Percentiles rank a stretch among this genome's conserved stretches.
These are phyloP conservation scores for Ampelomyces quisqualis DNA, from an alignment of 2,329 filamentous ascomycete species.

Conservation along the genomic window DNA sequence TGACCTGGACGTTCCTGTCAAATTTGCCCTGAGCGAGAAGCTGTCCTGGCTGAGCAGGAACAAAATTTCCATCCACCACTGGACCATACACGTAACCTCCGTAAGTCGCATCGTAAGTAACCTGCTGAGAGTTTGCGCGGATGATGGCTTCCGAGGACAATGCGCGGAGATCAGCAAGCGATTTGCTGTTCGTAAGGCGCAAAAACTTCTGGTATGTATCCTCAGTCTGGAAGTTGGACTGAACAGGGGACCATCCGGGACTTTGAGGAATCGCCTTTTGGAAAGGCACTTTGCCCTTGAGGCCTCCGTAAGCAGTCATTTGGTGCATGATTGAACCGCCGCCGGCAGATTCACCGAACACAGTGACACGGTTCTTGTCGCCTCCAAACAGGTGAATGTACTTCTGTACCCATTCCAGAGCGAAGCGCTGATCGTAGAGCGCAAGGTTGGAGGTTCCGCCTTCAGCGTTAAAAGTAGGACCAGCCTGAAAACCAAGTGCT, in stretches of 20 bases:
- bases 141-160: conserved; percentile 36
- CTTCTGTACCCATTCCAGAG: conserved; percentile 45
- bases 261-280: conserved; percentile 43
- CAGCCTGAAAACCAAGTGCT: conserved; percentile 39
- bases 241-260: conserved; percentile 42
- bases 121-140: conserved; percentile 37
- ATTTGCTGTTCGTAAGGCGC: conserved; percentile 35
- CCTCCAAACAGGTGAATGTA: conserved; percentile 45
- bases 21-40: conserved; percentile 43
- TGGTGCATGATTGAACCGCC: conserved; percentile 45
- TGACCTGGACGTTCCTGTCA: conserved; percentile 37
- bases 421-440: conserved; percentile 44
- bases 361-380: conserved; percentile 41
- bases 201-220: conserved; percentile 34
- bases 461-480: conserved; percentile 38
- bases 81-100: conserved; percentile 39
- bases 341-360: conserved; percentile 44
- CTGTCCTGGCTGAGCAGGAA: conserved; percentile 33
- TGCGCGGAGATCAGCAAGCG: conserved; percentile 37
- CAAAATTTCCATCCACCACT: conserved; percentile 38
- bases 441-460: conserved; percentile 40
- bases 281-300: conserved; percentile 43
- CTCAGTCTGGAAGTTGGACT: conserved; percentile 33
- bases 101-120: conserved; percentile 36
- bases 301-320: conserved; percentile 45